Evolutionary conservation across 345 rosid species (phyloP), one percentile per base, ranked within the genome.

Genomic region (Turritis glabra): DNA sequence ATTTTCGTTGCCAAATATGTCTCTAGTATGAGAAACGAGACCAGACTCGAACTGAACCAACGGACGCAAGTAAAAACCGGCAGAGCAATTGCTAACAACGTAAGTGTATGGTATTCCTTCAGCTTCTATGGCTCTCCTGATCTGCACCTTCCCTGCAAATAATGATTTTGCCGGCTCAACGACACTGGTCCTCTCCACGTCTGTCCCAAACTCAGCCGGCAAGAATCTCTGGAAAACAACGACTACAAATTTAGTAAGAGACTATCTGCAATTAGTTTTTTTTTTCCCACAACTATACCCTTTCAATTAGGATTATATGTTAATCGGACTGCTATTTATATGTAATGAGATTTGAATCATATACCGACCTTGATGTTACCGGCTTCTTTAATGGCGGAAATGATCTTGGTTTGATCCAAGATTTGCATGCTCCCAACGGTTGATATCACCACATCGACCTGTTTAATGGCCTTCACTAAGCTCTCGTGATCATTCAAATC

Each of bases 31-130:
- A 25, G 69, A 64, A 21, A 48, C 33, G 2, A 75, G 64, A 35
- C 84, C 82, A 29, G 77, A 80, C 23, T 64, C 21, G 2, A 52
- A 50, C 74, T 79, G 84, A 23, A 40, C 67, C 26, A 81, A 67
- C 6, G 52, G 43, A 7, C 71, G 53, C 12, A 80, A 75, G 33
- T 78, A 78, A 18, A 43, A 53, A 15, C 84, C 66, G 8, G 76
- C 76, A 2, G 64, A 57, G 57, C 54, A 47, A 48, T 79, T 56
- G 57, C 7, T 73, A 5, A 64, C 58, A 26, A 76, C 53, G n/a
- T 69, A 81, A 32, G 81, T 81, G 74, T 68, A 79, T 17, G 84
- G 86, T 21, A 83, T 78, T 12, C 76, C 82, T 51, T 57, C 71
- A 2, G 84, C 82, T 50, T 80, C 77, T 8, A 77, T 22, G 17